phyloP scores from a whole-genome alignment of 106 monocot species.

The Triglochin maritima region DNA sequence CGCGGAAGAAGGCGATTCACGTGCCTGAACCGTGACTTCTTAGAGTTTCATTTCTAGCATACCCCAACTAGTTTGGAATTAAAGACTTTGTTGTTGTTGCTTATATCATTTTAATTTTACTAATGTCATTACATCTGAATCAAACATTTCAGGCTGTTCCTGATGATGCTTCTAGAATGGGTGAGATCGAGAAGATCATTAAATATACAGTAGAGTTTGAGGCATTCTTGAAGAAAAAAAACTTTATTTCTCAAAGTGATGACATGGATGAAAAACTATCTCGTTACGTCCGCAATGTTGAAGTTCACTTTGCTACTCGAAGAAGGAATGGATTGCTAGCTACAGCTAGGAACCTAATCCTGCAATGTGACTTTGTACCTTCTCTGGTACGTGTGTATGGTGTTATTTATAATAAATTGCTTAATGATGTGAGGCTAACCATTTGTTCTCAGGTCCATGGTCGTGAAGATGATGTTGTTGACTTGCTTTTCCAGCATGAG shows the following conservation, averaged over 20 bases:
- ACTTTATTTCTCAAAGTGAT: conserved; percentile 56
- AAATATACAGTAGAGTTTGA: conserved; percentile 71
- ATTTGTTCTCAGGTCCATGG: conserved; percentile 20
- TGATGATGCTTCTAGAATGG: conserved; percentile 69
- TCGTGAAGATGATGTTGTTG: conserved; percentile 21
- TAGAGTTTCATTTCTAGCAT: no score
- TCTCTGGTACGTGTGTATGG: conserved; percentile 38
- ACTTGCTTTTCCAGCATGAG: conserved; percentile 72
- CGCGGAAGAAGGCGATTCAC: no score
- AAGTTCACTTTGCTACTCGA: conserved; percentile 78
- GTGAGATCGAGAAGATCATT: conserved; percentile 64
- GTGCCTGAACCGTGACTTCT: no score
- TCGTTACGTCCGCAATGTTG: conserved; percentile 68
- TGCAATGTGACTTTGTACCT: conserved; percentile 39
- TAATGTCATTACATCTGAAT: no score
- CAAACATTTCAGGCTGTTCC: conserved; percentile 62
- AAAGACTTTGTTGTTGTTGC: no score
- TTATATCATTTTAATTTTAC: no score
- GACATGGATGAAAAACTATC: conserved; percentile 54
- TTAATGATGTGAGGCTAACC: no score
- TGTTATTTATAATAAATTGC: conserved; percentile 2
- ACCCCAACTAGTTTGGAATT: no score
- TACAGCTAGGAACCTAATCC: conserved; percentile 57
- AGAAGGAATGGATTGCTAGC: conserved; percentile 80
- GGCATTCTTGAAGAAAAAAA: conserved; percentile 47